Evolutionary conservation across 257 asterid species (phyloP).

Genomic region (Nicotiana otophora): DNA sequence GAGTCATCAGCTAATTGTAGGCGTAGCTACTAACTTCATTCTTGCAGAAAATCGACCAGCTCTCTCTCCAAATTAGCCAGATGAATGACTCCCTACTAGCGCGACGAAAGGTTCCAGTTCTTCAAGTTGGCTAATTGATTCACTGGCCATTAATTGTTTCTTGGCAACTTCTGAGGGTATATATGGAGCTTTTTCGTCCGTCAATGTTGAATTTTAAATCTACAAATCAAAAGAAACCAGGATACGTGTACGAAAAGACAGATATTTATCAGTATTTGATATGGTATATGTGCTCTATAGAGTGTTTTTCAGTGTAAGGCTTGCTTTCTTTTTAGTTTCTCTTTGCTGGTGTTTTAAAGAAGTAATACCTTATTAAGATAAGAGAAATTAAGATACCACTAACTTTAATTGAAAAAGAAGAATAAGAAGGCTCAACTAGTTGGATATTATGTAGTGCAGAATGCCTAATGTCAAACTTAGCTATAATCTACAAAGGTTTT

Average conservation of each 20-base stretch:
- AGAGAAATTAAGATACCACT: too few relatives aligned
- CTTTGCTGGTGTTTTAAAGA: background rate
- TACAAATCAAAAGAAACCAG: background rate
- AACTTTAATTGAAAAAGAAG: too few relatives aligned
- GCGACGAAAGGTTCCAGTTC: slow-evolving; percentile 49
- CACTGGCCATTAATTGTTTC: background rate
- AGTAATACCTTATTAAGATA: background rate
- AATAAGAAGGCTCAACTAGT: too few relatives aligned
- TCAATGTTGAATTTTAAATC: background rate
- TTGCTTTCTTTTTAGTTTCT: background rate
- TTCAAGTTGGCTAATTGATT: slow-evolving; percentile 36
- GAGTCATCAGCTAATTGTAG: background rate
- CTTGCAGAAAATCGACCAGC: slow-evolving; percentile 59
- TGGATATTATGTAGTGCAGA: too few relatives aligned
- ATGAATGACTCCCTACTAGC: slow-evolving; percentile 48
- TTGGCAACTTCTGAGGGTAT: background rate
- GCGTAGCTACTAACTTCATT: background rate
- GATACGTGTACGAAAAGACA: background rate
- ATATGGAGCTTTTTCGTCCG: background rate
- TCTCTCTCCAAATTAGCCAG: slow-evolving; percentile 44
- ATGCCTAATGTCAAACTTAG: too few relatives aligned
- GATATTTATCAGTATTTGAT: background rate
- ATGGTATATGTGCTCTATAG: background rate
- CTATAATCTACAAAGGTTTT: too few relatives aligned
- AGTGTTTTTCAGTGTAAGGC: background rate